phyloP scores from a whole-genome alignment of 805 yeast species.

The Sugiyamaella mastotermitis region DNA sequence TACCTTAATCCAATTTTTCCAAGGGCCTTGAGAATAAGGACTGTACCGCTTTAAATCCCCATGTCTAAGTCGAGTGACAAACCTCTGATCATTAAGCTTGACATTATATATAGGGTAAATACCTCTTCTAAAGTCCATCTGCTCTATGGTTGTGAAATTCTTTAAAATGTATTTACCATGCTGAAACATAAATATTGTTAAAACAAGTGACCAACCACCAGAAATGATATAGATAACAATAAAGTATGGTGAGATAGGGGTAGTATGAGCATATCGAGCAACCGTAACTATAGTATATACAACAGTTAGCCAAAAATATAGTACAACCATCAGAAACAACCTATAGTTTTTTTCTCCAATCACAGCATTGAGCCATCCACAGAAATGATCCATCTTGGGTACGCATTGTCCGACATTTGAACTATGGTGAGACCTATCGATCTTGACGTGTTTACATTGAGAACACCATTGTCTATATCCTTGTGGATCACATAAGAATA shows the following conservation, averaged over 20 bases:
- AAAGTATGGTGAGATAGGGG: slow-evolving; percentile 40
- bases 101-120: slow-evolving; percentile 30
- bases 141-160: slow-evolving; percentile 56
- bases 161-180: slow-evolving; percentile 40
- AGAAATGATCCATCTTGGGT: slow-evolving; percentile 76
- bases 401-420: slow-evolving; percentile 51
- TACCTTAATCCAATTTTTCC: slow-evolving; percentile 20
- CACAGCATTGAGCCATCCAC: slow-evolving; percentile 68
- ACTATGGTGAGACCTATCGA: slow-evolving; percentile 68
- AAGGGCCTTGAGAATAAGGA: slow-evolving; percentile 25
- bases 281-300: slow-evolving; percentile 36
- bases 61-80: slow-evolving; percentile 40
- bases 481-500: slow-evolving; percentile 59
- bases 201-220: slow-evolving; percentile 42
- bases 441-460: slow-evolving; percentile 56
- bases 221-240: slow-evolving; percentile 42
- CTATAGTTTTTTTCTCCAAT: slow-evolving; percentile 65
- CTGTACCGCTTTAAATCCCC: slow-evolving; percentile 26
- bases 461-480: slow-evolving; percentile 80
- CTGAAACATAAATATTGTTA: slow-evolving; percentile 36
- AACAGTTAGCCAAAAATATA: slow-evolving; percentile 35
- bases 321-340: slow-evolving; percentile 45
- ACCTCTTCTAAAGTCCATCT: slow-evolving; percentile 12
- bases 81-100: slow-evolving; percentile 37
- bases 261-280: slow-evolving; percentile 27